Evolutionary conservation across 2,329 filamentous ascomycete genomes (phyloP).

Genomic region (Talaromyces sp.): DNA sequence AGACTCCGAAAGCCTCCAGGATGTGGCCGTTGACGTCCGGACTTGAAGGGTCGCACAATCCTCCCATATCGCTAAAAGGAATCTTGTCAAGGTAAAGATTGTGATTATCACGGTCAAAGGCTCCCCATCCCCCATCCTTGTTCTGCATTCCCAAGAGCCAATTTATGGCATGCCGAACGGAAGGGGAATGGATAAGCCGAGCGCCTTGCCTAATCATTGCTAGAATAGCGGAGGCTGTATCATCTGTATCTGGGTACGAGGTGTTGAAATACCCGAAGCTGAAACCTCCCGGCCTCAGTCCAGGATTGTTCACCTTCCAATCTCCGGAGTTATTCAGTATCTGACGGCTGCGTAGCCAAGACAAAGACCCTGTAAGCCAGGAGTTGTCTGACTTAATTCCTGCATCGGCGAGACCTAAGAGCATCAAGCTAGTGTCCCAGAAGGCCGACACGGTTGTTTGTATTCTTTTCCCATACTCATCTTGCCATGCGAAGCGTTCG

Average conservation of each 20-base stretch:
- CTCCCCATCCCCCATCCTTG: conserved; percentile 37
- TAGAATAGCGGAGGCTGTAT: background rate
- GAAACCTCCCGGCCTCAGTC: background rate
- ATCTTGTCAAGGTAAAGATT: conserved; percentile 33
- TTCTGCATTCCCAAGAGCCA: conserved; percentile 40
- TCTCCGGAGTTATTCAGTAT: background rate
- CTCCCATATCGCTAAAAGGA: conserved; percentile 37
- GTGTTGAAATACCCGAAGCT: background rate
- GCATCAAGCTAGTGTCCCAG: conserved; percentile 38
- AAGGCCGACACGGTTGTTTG: conserved; percentile 30
- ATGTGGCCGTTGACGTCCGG: conserved; percentile 35
- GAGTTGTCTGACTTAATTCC: background rate
- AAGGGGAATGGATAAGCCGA: background rate
- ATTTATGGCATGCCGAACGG: conserved; percentile 21
- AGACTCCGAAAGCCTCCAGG: conserved; percentile 30
- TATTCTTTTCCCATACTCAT: conserved; percentile 28
- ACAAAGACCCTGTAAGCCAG: background rate
- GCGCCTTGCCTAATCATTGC: background rate
- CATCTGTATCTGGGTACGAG: background rate
- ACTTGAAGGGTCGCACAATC: conserved; percentile 33
- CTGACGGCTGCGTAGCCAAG: background rate
- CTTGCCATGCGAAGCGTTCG: conserved; percentile 26
- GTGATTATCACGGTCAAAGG: conserved; percentile 36
- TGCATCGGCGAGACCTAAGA: conserved; percentile 23
- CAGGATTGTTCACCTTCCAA: background rate